These are phyloP conservation scores for Periconia sp. DNA, from an alignment of 2,329 filamentous ascomycete genomes.

Conservation along the genomic window DNA sequence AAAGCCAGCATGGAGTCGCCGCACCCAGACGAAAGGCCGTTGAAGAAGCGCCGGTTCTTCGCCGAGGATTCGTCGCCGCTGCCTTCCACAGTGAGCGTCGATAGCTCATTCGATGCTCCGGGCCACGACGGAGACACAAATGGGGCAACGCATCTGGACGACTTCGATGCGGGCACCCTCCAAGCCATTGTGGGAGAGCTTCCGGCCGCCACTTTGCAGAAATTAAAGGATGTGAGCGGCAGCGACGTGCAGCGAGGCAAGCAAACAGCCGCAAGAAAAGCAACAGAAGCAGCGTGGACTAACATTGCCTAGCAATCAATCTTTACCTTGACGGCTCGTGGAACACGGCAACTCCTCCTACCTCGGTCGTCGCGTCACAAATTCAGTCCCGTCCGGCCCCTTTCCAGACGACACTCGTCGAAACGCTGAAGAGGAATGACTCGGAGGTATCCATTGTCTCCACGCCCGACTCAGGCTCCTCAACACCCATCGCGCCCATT, in stretches of 20 bases:
- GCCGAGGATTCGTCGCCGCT: slow-evolving; percentile 55
- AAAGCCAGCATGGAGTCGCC: slow-evolving; percentile 42
- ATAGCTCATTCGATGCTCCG: slow-evolving; percentile 4
- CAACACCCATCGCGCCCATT: slow-evolving; percentile 21
- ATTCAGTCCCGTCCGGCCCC: slow-evolving; percentile 21
- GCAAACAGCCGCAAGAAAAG: background rate
- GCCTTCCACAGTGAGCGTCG: slow-evolving; percentile 17
- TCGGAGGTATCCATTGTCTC: slow-evolving; percentile 29
- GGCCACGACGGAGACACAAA: slow-evolving; percentile 13
- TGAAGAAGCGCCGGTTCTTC: slow-evolving; percentile 70
- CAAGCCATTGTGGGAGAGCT: slow-evolving; percentile 64
- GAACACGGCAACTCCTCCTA: slow-evolving; percentile 46
- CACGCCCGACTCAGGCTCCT: slow-evolving; percentile 26
- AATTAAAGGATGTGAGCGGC: slow-evolving; percentile 57
- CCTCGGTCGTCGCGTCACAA: slow-evolving; percentile 21
- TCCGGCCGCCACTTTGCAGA: slow-evolving; percentile 51
- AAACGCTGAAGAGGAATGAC: slow-evolving; percentile 30
- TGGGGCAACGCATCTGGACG: slow-evolving; percentile 26
- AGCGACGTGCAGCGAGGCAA: slow-evolving; percentile 60
- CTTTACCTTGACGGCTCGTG: slow-evolving; percentile 70
- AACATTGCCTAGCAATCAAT: slow-evolving; percentile 59
- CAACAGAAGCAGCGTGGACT: slow-evolving; percentile 13
- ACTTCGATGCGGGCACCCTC: slow-evolving; percentile 63
- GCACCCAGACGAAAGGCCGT: slow-evolving; percentile 60
- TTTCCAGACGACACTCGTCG: slow-evolving; percentile 30